Percentiles rank a stretch among this genome's conserved stretches.
These are phyloP conservation scores for Larix kaempferi DNA, from an alignment of 75 land plant species.

Conservation along the genomic window DNA sequence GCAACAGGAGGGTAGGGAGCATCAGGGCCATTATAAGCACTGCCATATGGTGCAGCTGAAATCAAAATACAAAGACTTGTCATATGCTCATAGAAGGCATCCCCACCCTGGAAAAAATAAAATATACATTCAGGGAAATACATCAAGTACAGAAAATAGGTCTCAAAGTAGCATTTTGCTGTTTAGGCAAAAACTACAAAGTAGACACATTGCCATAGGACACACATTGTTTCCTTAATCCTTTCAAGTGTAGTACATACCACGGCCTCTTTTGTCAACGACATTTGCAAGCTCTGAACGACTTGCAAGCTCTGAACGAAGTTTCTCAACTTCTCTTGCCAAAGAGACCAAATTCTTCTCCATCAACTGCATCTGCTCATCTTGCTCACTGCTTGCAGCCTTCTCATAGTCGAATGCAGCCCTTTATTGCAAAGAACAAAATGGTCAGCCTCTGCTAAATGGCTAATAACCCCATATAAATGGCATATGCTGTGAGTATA, in stretches of 20 bases:
- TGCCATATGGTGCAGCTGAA: constrained; percentile 12
- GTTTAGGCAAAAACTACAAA: background rate
- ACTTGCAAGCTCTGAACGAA: constrained; percentile 54
- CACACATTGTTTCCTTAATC: background rate
- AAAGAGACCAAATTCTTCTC: constrained; percentile 67
- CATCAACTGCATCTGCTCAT: constrained; percentile 64
- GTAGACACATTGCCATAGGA: background rate
- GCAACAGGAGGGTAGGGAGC: constrained; percentile 20
- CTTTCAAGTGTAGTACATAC: constrained; percentile 14
- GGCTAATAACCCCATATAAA: background rate
- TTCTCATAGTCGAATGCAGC: constrained; percentile 74
- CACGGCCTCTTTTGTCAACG: constrained; percentile 48
- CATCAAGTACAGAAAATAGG: no score
- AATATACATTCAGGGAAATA: background rate
- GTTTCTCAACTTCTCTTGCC: constrained; percentile 75
- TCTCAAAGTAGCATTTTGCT: background rate
- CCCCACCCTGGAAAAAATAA: background rate
- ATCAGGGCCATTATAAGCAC: constrained; percentile 18
- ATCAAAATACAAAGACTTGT: background rate
- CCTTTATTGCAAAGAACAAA: constrained; percentile 21
- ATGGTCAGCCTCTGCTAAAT: background rate
- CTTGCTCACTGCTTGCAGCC: constrained; percentile 56
- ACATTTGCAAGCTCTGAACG: constrained; percentile 46
- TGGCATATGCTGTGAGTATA: background rate
- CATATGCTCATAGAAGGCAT: background rate